Evolutionary conservation across 1,139 yeast species (phyloP).

Genomic region (Yamadazyma membranifaciens): DNA sequence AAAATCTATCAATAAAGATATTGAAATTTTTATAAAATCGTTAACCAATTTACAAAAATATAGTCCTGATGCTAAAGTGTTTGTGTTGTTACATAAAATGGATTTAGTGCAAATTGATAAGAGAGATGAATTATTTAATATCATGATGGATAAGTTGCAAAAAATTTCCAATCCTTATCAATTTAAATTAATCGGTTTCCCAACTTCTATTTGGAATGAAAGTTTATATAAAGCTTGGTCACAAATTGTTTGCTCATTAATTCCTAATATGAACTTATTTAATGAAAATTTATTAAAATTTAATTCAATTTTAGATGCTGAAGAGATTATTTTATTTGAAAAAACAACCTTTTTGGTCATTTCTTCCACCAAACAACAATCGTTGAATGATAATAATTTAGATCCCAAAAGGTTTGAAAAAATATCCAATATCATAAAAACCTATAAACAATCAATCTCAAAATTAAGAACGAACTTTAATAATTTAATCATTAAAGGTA

Average conservation of each 20-base stretch:
- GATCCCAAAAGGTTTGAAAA: conserved; percentile 95
- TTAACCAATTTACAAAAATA: conserved; percentile 78
- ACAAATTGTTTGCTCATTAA: conserved; percentile 87
- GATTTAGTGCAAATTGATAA: conserved; percentile 89
- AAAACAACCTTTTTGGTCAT: conserved; percentile 91
- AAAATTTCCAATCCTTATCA: conserved; percentile 77
- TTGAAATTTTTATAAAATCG: conserved; percentile 85
- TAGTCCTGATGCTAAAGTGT: conserved; percentile 89
- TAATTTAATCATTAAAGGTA: conserved; percentile 73
- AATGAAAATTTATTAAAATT: conserved; percentile 75
- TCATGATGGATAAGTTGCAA: conserved; percentile 81
- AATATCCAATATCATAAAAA: conserved; percentile 89
- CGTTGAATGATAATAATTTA: conserved; percentile 25
- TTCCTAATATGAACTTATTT: conserved; percentile 84
- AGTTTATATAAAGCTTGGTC: conserved; percentile 97
- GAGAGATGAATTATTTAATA: conserved; percentile 75
- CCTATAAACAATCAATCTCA: conserved; percentile 89
- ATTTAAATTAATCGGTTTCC: conserved; percentile 81
- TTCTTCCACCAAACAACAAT: conserved; percentile 52
- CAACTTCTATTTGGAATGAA: conserved; percentile 98
- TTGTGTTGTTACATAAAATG: conserved; percentile 92
- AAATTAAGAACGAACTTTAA: conserved; percentile 84
- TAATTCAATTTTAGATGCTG: conserved; percentile 76
- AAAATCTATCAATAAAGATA: conserved; percentile 87
- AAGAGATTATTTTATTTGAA: conserved; percentile 89